These are phyloP conservation scores for Lactifluus echinatus DNA, from an alignment of 768 basidiomycete species.

Conservation along the genomic window DNA sequence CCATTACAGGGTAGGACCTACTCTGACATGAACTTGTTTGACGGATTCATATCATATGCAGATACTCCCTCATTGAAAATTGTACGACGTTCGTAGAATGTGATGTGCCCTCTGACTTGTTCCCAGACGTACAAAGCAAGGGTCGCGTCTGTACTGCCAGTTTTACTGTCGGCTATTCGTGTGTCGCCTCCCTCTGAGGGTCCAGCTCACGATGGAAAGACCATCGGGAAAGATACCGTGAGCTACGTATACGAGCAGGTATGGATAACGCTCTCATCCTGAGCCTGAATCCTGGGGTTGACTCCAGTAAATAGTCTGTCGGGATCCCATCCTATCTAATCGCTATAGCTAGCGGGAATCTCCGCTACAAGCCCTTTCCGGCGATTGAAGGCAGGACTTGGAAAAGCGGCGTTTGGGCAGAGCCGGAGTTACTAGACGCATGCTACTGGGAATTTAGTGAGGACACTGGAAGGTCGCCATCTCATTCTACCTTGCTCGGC, in stretches of 20 bases:
- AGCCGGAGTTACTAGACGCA: slow-evolving; percentile 70
- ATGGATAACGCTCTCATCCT: slow-evolving; percentile 14
- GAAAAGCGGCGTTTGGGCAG: slow-evolving; percentile 85
- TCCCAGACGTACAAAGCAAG: slow-evolving; percentile 73
- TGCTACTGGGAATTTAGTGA: slow-evolving; percentile 84
- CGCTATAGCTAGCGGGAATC: slow-evolving; percentile 81
- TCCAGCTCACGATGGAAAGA: slow-evolving; percentile 63
- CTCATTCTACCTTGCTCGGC: not conserved
- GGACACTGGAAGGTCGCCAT: slow-evolving; percentile 65
- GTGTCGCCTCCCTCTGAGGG: slow-evolving; percentile 66
- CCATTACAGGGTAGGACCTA: slow-evolving; percentile 65
- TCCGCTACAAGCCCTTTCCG: slow-evolving; percentile 62
- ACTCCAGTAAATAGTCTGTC: slow-evolving; percentile 43
- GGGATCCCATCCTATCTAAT: slow-evolving; percentile 89
- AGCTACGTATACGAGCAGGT: slow-evolving; percentile 76
- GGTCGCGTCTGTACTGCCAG: slow-evolving; percentile 73
- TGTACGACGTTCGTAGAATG: slow-evolving; percentile 32
- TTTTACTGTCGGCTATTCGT: slow-evolving; percentile 77
- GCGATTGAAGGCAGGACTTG: slow-evolving; percentile 56
- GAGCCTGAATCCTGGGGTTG: not conserved
- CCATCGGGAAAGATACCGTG: slow-evolving; percentile 63
- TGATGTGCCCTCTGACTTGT: not conserved
- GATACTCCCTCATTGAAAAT: slow-evolving; percentile 87
- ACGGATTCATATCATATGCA: slow-evolving; percentile 22
- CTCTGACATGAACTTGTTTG: not conserved